Evolutionary conservation across 306 rosid species (phyloP).

Genomic region (Hylodesmum podocarpum): DNA sequence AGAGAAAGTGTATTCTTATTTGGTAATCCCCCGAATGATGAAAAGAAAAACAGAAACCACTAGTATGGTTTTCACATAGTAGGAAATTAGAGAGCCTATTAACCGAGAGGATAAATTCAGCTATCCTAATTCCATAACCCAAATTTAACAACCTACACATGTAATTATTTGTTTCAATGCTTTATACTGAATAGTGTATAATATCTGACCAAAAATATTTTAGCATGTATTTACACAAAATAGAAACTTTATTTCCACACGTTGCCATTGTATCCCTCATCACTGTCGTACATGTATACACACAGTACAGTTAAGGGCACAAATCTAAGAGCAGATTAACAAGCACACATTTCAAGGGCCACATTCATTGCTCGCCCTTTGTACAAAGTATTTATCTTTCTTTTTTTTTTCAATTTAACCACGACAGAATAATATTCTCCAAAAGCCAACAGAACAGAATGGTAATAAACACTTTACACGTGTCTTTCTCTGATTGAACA

Average conservation of each 20-base stretch:
- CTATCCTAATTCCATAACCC: background rate
- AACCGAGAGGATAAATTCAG: slow-evolving; percentile 3
- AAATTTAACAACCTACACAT: background rate
- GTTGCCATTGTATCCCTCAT: slow-evolving; percentile 23
- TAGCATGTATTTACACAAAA: slow-evolving; percentile 16
- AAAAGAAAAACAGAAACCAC: background rate
- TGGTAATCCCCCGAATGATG: background rate
- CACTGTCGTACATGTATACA: background rate
- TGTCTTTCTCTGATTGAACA: slow-evolving; percentile 71
- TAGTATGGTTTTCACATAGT: background rate
- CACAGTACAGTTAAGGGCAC: slow-evolving; percentile 12
- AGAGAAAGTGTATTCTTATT: background rate
- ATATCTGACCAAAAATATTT: background rate
- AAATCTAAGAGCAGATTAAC: slow-evolving; percentile 20
- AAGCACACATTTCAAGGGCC: slow-evolving; percentile 15
- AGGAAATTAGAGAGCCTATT: background rate
- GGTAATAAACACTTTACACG: slow-evolving; percentile 47
- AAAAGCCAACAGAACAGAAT: slow-evolving; percentile 19
- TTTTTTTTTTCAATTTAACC: slow-evolving; percentile 6
- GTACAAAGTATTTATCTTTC: background rate
- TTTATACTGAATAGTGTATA: background rate
- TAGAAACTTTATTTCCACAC: slow-evolving; percentile 17
- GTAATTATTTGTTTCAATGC: slow-evolving; percentile 16
- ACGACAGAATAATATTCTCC: slow-evolving; percentile 7
- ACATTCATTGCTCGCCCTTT: background rate